phyloP scores from a whole-genome alignment of 306 rosid genomes.

The Potentilla sterilis region DNA sequence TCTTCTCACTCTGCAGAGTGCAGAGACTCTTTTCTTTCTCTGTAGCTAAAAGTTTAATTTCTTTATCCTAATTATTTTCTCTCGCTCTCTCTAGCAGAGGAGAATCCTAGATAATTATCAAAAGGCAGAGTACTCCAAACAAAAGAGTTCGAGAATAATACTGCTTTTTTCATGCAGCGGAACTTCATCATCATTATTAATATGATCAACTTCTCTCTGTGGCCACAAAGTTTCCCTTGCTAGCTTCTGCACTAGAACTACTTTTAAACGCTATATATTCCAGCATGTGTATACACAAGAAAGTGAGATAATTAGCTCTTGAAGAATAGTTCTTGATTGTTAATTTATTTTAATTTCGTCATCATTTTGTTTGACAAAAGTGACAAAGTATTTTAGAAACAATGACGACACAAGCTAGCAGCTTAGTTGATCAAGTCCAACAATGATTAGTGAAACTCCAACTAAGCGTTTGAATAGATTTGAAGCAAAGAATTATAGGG shows the following conservation, averaged over 20 bases:
- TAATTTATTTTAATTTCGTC: not conserved
- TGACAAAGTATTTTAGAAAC: conserved; percentile 14
- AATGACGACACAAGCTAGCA: conserved; percentile 28
- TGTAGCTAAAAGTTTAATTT: conserved; percentile 12
- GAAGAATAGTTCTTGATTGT: conserved; percentile 8
- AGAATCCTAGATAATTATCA: conserved; percentile 53
- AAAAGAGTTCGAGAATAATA: conserved; percentile 43
- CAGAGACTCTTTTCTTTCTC: conserved; percentile 15
- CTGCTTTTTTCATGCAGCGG: conserved; percentile 35
- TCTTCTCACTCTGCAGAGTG: conserved; percentile 14
- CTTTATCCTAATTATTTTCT: conserved; percentile 4
- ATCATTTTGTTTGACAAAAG: conserved; percentile 33
- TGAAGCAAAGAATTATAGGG: conserved; percentile 13
- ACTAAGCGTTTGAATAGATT: conserved; percentile 19
- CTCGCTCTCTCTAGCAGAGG: conserved; percentile 27
- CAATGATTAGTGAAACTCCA: conserved; percentile 31
- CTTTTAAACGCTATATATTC: not conserved
- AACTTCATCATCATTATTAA: not conserved
- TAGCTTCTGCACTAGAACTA: conserved; percentile 22
- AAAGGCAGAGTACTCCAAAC: conserved; percentile 45
- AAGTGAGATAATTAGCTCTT: not conserved
- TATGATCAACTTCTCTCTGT: not conserved
- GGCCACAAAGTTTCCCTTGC: conserved; percentile 30
- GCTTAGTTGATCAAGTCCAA: conserved; percentile 18
- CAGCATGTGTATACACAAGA: conserved; percentile 8